Percentiles rank a stretch among this genome's conserved stretches.
Conservation (phyloP, 768 basidiomycete genomes). For the Pulveroboletus ravenelii region DNA sequence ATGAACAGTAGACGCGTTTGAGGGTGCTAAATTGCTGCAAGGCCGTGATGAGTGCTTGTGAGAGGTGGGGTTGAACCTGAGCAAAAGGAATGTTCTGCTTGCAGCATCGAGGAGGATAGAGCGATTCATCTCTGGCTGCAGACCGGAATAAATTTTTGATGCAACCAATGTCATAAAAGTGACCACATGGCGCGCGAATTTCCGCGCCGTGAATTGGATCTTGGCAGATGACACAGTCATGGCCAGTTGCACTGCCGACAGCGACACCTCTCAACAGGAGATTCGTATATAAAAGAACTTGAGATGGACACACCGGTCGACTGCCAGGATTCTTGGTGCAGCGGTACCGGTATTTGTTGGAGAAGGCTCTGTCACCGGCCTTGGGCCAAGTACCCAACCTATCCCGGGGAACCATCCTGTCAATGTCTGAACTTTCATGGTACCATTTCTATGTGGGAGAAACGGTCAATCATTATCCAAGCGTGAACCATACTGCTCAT, state of each 20-base stretch:
- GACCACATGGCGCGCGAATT: conserved; percentile 31
- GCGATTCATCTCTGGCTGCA: conserved; percentile 34
- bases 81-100: conserved; percentile 25
- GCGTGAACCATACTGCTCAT: neutral
- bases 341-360: neutral
- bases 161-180: conserved; percentile 35
- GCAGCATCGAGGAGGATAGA: conserved; percentile 41
- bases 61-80: conserved; percentile 24
- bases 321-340: neutral
- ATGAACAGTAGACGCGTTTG: conserved; percentile 37
- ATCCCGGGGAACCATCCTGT: conserved; percentile 20
- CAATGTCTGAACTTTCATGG: conserved; percentile 7
- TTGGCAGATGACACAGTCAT: conserved; percentile 34
- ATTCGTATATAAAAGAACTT: neutral
- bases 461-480: neutral
- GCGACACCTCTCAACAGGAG: neutral
- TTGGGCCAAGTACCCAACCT: neutral
- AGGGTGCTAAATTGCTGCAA: conserved; percentile 27
- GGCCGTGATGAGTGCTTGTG: conserved; percentile 11
- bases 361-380: neutral
- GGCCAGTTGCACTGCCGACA: conserved; percentile 17
- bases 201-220: conserved; percentile 28
- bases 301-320: conserved; percentile 14
- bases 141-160: conserved; percentile 31
- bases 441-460: neutral